Percentiles rank a stretch among this genome's conserved stretches.
phyloP scores from a whole-genome alignment of 2,329 filamentous ascomycete species.

The Macroventuria anomochaeta region DNA sequence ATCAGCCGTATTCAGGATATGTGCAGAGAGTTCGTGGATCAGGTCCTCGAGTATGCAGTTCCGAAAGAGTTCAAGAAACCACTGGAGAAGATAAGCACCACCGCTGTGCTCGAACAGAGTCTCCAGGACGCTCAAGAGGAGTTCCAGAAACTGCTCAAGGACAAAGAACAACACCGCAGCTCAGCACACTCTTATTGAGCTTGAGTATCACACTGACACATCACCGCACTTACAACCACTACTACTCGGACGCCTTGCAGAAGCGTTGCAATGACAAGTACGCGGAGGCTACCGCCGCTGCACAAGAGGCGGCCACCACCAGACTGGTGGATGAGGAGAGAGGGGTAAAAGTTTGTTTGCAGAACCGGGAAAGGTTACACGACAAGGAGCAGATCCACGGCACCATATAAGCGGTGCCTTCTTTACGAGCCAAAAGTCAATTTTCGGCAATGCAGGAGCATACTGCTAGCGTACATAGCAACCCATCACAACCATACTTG shows the following conservation, averaged over 20 bases:
- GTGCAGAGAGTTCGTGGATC: slow-evolving; percentile 45
- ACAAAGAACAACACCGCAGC: slow-evolving; percentile 57
- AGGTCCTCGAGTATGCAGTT: slow-evolving; percentile 47
- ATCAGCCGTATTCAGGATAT: slow-evolving; percentile 45
- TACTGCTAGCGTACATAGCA: too few species aligned
- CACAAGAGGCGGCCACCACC: too few species aligned
- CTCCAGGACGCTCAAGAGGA: slow-evolving; percentile 43
- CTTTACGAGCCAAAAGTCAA: too few species aligned
- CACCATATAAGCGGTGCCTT: too few species aligned
- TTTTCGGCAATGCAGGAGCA: too few species aligned
- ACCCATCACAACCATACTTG: too few species aligned
- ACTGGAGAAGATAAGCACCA: slow-evolving; percentile 36
- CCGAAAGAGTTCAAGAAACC: slow-evolving; percentile 52
- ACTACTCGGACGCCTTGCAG: background rate
- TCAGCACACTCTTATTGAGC: background rate
- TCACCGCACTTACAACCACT: slow-evolving; percentile 56
- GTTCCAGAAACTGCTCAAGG: slow-evolving; percentile 54
- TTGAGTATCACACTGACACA: background rate
- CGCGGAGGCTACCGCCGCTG: background rate
- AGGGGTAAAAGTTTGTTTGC: too few species aligned
- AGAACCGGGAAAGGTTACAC: too few species aligned
- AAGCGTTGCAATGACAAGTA: slow-evolving; percentile 2
- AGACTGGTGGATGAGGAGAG: too few species aligned
- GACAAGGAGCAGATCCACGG: too few species aligned
- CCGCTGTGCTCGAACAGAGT: slow-evolving; percentile 52